Evolutionary conservation across 495 filamentous ascomycete species (phyloP).

Genomic region (Schizothecium vesticola): DNA sequence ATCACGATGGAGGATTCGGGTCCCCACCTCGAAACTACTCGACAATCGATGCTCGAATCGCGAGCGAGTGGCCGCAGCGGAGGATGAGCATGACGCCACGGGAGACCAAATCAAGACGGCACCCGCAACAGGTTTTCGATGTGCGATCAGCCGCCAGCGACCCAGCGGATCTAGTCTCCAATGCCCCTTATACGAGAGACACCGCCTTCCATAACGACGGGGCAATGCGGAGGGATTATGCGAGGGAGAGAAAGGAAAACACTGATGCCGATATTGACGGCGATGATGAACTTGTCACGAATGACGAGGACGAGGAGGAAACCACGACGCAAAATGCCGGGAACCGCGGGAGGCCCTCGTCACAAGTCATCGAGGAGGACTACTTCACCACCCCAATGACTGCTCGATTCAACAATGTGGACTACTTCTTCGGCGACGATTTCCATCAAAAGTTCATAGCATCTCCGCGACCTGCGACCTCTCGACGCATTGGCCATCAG

Average conservation of each 20-base stretch:
- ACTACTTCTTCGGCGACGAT: constrained; percentile 18
- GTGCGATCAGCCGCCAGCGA: constrained; percentile 50
- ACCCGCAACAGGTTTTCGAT: constrained; percentile 40
- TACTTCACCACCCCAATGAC: constrained; percentile 44
- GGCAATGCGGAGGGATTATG: constrained; percentile 25
- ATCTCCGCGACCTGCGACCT: constrained; percentile 30
- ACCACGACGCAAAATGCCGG: constrained; percentile 31
- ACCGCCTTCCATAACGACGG: constrained; percentile 19
- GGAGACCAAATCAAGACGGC: constrained; percentile 33
- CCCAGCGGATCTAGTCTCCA: constrained; percentile 48
- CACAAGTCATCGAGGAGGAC: constrained; percentile 35
- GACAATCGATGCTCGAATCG: constrained; percentile 40
- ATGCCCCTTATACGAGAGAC: constrained; percentile 33
- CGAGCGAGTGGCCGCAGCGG: constrained; percentile 32
- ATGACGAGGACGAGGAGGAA: constrained; percentile 53
- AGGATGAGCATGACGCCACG: constrained; percentile 39
- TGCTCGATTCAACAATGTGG: constrained; percentile 22
- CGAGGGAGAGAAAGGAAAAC: constrained; percentile 38
- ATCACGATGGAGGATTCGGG: constrained; percentile 56
- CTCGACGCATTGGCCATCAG: constrained; percentile 39
- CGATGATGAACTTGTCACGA: constrained; percentile 84
- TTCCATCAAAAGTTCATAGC: constrained; percentile 18
- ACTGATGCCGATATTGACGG: constrained; percentile 80
- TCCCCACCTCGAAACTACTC: constrained; percentile 48
- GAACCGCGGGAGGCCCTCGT: not conserved